These are phyloP conservation scores for Chenopodium quinoa DNA, from an alignment of 148 eudicot genomes.

Conservation along the genomic window DNA sequence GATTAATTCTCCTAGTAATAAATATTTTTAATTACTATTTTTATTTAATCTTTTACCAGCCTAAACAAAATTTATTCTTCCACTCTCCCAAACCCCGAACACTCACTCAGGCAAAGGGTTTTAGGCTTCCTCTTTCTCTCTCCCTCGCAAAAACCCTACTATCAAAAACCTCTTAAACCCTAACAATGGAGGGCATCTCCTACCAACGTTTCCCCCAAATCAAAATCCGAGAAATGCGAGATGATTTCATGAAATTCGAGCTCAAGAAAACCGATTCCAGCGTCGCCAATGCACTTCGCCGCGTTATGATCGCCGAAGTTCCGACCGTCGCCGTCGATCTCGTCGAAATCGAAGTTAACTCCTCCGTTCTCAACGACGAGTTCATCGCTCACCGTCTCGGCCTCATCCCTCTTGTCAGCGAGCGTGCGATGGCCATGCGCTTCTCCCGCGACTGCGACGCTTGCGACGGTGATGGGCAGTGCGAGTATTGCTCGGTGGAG, in stretches of 20 bases:
- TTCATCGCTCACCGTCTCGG: slow-evolving; percentile 88
- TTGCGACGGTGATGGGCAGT: slow-evolving; percentile 94
- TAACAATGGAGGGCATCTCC: slow-evolving; percentile 33
- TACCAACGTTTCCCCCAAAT: slow-evolving; percentile 80
- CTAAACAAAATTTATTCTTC: too few relatives aligned
- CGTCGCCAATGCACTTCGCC: slow-evolving; percentile 90
- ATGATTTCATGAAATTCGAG: slow-evolving; percentile 81
- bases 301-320: slow-evolving; percentile 93
- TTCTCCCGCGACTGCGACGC: slow-evolving; percentile 95
- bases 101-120: background rate
- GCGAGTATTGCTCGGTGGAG: slow-evolving; percentile 94
- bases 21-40: too few relatives aligned
- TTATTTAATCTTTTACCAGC: too few relatives aligned
- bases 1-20: too few relatives aligned
- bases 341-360: slow-evolving; percentile 91
- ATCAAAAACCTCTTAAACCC: background rate
- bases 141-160: slow-evolving; percentile 8
- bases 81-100: too few relatives aligned
- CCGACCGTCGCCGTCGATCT: slow-evolving; percentile 89
- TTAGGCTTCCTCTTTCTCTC: background rate
- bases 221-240: slow-evolving; percentile 69
- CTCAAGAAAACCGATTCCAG: slow-evolving; percentile 73
- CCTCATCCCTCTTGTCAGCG: slow-evolving; percentile 77
- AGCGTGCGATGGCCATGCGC: slow-evolving; percentile 91
- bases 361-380: slow-evolving; percentile 89